These are phyloP conservation scores for Apiospora kogelbergensis DNA, from an alignment of 2,329 filamentous ascomycete species.

Conservation along the genomic window DNA sequence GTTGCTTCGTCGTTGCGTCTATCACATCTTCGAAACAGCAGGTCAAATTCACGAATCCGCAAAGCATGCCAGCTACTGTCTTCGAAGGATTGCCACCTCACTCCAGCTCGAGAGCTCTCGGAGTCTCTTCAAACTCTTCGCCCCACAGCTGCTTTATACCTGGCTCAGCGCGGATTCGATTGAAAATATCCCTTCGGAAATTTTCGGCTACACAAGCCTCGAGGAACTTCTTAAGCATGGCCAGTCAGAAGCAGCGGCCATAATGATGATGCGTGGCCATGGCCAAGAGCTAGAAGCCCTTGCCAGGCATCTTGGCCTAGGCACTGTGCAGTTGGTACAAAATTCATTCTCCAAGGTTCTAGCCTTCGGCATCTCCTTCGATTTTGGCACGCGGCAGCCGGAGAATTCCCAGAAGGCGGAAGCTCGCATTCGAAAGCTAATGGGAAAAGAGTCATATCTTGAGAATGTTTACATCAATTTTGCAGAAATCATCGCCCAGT, in stretches of 20 bases:
- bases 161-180: constrained; percentile 74
- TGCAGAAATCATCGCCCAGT: constrained; percentile 71
- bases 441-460: constrained; percentile 67
- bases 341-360: constrained; percentile 74
- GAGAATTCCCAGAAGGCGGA: constrained; percentile 58
- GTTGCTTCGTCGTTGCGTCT: constrained; percentile 81
- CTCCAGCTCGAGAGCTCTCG: constrained; percentile 66
- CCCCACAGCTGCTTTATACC: constrained; percentile 85
- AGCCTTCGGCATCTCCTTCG: constrained; percentile 81
- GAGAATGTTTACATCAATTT: constrained; percentile 68
- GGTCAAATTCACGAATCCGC: constrained; percentile 66
- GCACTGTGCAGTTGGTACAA: constrained; percentile 59
- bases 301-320: constrained; percentile 53
- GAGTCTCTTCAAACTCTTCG: constrained; percentile 79
- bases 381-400: constrained; percentile 52
- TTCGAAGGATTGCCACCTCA: constrained; percentile 63
- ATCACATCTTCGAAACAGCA: constrained; percentile 91
- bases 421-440: constrained; percentile 62
- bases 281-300: constrained; percentile 62
- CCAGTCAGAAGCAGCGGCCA: constrained; percentile 74
- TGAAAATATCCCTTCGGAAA: constrained; percentile 74
- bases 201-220: constrained; percentile 77
- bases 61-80: constrained; percentile 71
- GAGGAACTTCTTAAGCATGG: constrained; percentile 68
- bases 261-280: constrained; percentile 80